Percentiles rank a stretch among this genome's conserved stretches.
Conservation (phyloP, 2,329 filamentous ascomycete species). For the Alternaria brassicae region DNA sequence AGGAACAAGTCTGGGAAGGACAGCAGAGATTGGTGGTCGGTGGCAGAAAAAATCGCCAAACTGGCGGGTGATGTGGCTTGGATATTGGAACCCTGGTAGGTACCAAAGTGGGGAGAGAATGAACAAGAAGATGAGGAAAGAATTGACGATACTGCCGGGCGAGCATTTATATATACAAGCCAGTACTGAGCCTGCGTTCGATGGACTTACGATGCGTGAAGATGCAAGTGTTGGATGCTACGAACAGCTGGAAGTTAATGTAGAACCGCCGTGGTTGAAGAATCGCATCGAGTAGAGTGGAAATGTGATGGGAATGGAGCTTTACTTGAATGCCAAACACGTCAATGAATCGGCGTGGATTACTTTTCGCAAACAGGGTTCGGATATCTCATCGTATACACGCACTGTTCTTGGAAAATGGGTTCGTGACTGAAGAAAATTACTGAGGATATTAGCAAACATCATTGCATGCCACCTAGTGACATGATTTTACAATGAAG, state of each 20-base stretch:
- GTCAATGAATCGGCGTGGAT: neutral
- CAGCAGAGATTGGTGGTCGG: neutral
- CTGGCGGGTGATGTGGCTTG: neutral
- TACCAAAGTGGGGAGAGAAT: neutral
- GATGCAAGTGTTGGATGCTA: constrained; percentile 10
- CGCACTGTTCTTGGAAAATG: neutral
- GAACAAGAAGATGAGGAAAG: neutral
- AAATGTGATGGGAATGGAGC: neutral
- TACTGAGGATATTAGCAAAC: neutral
- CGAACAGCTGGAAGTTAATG: constrained; percentile 16
- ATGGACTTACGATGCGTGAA: constrained; percentile 21
- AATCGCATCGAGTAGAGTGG: neutral
- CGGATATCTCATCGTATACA: no score
- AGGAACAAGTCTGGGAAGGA: neutral
- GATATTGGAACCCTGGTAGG: neutral
- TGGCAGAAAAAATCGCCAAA: neutral
- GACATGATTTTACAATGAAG: neutral
- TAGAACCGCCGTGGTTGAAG: neutral
- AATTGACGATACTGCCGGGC: neutral
- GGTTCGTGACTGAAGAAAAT: neutral
- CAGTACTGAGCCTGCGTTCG: neutral
- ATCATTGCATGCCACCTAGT: neutral
- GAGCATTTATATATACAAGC: constrained; percentile 5
- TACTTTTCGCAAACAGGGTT: neutral
- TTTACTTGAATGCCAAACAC: constrained; percentile 19